Evolutionary conservation across 2,329 filamentous ascomycete species (phyloP).

Genomic region (Aspergillus bombycis): DNA sequence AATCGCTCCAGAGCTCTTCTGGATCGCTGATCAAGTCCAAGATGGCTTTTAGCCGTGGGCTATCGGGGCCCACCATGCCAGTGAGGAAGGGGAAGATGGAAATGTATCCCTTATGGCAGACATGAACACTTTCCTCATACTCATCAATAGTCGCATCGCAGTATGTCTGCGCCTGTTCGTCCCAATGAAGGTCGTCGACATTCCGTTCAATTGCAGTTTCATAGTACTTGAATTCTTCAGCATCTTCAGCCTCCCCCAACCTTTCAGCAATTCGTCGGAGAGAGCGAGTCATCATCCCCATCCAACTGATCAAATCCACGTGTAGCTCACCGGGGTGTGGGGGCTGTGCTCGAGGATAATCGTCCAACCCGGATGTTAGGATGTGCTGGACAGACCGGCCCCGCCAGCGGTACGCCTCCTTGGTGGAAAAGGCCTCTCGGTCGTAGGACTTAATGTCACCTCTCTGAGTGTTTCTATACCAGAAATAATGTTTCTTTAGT

Average conservation of each 20-base stretch:
- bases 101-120: constrained; percentile 97
- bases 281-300: constrained; percentile 93
- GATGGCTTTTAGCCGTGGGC: constrained; percentile 72
- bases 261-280: constrained; percentile 77
- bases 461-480: constrained; percentile 90
- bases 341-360: constrained; percentile 91
- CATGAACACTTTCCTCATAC: constrained; percentile 84
- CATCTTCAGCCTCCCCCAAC: constrained; percentile 77
- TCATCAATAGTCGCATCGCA: constrained; percentile 96
- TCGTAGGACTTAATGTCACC: constrained; percentile 93
- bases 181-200: constrained; percentile 93
- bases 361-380: constrained; percentile 90
- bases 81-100: constrained; percentile 90
- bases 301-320: constrained; percentile 92
- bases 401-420: constrained; percentile 93
- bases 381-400: constrained; percentile 85
- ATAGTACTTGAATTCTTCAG: constrained; percentile 69
- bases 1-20: constrained; percentile 84
- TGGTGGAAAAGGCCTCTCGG: constrained; percentile 81
- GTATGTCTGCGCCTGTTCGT: constrained; percentile 75
- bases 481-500: constrained; percentile 85
- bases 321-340: constrained; percentile 96
- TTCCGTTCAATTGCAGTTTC: constrained; percentile 80
- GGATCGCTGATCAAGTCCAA: constrained; percentile 79
- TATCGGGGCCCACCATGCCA: constrained; percentile 74